Base-by-base conservation (phyloP, 257 asterid genomes). In the Parsonsia alboflavescens region DNA sequence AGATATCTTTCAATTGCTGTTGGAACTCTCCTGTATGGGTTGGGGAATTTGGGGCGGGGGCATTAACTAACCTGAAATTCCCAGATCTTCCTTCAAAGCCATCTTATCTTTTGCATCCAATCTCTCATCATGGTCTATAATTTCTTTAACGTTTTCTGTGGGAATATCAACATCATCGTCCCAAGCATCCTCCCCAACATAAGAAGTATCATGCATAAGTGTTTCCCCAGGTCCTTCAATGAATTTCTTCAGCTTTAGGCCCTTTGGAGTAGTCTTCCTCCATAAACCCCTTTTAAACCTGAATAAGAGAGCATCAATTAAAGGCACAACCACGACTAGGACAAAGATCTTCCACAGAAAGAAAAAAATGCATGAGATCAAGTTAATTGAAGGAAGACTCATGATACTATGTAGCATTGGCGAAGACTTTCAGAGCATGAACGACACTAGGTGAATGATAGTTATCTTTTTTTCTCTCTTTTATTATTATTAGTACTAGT, bases 121-220 rank as follows among this genome's bases (percentile, higher is more conserved):
- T 70, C 65, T 78, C 65, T 66, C 71, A 78, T 90, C 91, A 8
- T 71, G 82, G 49, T 89, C 90, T 80, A 88, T 86, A 79, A 90
- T 81, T 78, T 86, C 86, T 73, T 83, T 80, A 73, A 89, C 73
- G 62, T 75, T 83, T 28, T 81, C 81, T 79, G 79, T 85, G 71
- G 89, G 82, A 75, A 78, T 86, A 58, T 83, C 91, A 53, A 85
- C 62, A 71, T 88, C 94, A 82, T 89, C 98, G 59, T 88, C 93
- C 98, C 98, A 95, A 69, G 98, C 98, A 88, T 85, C 88, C 81
- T 95, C 98, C 84, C 98, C 99, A 76, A 83, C 85, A 84, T 88
- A 95, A 62, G 96, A 88, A 84, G 89, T 83, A 81, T 95, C 99
- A 73, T 88, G 98, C 63, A 95, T 76, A 79, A 92, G 90, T 64